Evolutionary conservation across 371 early-diverging fungal species (phyloP), one percentile per base, ranked within the genome.

Genomic region (Haplosporangium sp.): DNA sequence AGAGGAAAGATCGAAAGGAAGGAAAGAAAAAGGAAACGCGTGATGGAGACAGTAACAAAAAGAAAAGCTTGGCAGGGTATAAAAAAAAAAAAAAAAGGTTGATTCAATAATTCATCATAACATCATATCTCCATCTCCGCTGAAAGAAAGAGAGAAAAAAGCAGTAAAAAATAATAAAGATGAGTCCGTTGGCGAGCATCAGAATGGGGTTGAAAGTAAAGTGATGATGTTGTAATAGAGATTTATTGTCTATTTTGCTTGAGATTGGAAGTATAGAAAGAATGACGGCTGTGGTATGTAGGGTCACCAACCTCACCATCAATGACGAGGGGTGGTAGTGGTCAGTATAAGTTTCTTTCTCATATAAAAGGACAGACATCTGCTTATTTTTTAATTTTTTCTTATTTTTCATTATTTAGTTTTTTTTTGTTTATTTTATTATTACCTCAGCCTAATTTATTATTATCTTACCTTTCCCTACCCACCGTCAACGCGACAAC

Each of bases 181-280:
- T 17, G 10, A 42, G 56, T 61, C 61, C 72, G 72, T 65, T 72
- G 67, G 67, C 63, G 34, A 63, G 58, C 45, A 67, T 67, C 55
- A 61, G 73, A 67, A 72, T 72, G 58, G 55, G 62, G 61, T 52
- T 67, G 66, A 44, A n/a, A 27, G 27, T 27, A 27, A 27, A 27
- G 1, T 27, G 27, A 27, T 27, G 27, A 27, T 0, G 27, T 27
- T 27, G 66, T 27, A 45, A 57, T 45, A 35, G 58, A 44, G 34
- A 35, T 45, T 8, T 53, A 20, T 5, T n/a, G 53, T 27, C 53
- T 20, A 53, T 27, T 27, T 27, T 5, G 4, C 20, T 27, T 19
- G 20, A 53, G 5, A 53, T 7, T 27, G 53, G 53, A 53, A 53
- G 53, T 8, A 6, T 19, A 27, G 20, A 53, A 27, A 53, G 6